phyloP scores from a whole-genome alignment of 352 stramenopile genomes.

The Phytopythium montanum region DNA sequence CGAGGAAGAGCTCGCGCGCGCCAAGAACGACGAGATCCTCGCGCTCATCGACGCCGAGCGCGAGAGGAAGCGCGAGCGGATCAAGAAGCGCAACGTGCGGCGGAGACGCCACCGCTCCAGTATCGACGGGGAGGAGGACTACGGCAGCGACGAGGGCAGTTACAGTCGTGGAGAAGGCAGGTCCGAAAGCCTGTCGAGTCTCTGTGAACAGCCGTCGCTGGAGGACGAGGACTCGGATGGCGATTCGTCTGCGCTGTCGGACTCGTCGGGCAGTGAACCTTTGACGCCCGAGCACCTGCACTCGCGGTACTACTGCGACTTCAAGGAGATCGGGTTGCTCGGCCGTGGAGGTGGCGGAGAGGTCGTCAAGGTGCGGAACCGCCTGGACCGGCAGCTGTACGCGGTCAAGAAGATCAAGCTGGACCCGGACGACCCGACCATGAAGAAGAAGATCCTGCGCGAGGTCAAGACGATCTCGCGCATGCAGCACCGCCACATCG shows the following conservation, averaged over 20 bases:
- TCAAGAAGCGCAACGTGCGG: conserved; percentile 50
- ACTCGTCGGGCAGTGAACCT: conserved; percentile 42
- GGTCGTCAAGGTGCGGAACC: conserved; percentile 83
- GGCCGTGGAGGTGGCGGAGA: conserved; percentile 79
- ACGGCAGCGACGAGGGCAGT: conserved; percentile 27
- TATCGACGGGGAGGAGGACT: conserved; percentile 41
- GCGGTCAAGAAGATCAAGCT: conserved; percentile 87
- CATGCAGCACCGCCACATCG: conserved; percentile 96
- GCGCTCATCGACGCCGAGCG: conserved; percentile 76
- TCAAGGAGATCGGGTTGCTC: conserved; percentile 82
- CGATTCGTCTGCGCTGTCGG: conserved; percentile 35
- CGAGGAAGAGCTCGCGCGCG: conserved; percentile 56
- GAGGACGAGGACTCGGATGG: conserved; percentile 15
- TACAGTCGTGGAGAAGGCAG: conserved; percentile 24
- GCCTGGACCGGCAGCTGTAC: conserved; percentile 79
- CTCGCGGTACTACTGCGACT: conserved; percentile 82
- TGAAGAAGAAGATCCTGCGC: conserved; percentile 95
- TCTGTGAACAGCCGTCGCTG: conserved; percentile 32
- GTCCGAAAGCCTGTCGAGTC: conserved; percentile 26
- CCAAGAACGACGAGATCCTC: conserved; percentile 73
- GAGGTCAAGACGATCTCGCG: conserved; percentile 96
- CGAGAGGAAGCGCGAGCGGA: conserved; percentile 53
- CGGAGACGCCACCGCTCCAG: conserved; percentile 49
- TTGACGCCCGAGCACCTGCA: conserved; percentile 43
- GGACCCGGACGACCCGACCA: conserved; percentile 79